These are phyloP conservation scores for Euclidium syriacum DNA, from an alignment of 345 rosid species.

Conservation along the genomic window DNA sequence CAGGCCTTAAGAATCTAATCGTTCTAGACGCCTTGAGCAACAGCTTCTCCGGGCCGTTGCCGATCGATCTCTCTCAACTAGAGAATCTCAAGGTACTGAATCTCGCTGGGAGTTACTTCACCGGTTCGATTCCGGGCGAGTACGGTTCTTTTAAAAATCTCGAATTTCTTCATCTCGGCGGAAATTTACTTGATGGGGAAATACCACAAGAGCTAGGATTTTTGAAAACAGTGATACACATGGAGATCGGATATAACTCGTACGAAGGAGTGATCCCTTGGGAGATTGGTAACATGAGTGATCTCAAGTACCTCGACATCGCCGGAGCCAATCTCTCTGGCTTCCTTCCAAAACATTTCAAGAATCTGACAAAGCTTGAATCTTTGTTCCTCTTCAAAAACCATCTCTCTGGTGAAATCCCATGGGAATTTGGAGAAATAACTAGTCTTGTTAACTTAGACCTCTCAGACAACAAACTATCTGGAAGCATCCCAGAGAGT, in stretches of 20 bases:
- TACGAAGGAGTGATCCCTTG: slow-evolving; percentile 73
- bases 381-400: slow-evolving; percentile 84
- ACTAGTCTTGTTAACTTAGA: slow-evolving; percentile 62
- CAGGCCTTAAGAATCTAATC: slow-evolving; percentile 41
- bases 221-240: slow-evolving; percentile 59
- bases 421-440: slow-evolving; percentile 61
- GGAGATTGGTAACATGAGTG: slow-evolving; percentile 72
- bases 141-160: slow-evolving; percentile 69
- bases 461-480: slow-evolving; percentile 72
- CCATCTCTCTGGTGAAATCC: slow-evolving; percentile 58
- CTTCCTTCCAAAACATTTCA: slow-evolving; percentile 56
- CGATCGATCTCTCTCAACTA: slow-evolving; percentile 47
- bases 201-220: slow-evolving; percentile 72
- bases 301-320: slow-evolving; percentile 77
- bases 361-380: slow-evolving; percentile 75
- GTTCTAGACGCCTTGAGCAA: slow-evolving; percentile 80
- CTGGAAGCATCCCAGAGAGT: slow-evolving; percentile 77
- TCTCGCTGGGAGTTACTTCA: slow-evolving; percentile 91
- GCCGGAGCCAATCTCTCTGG: slow-evolving; percentile 86
- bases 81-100: slow-evolving; percentile 62
- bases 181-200: slow-evolving; percentile 56
- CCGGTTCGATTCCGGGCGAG: slow-evolving; percentile 65
- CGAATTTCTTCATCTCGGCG: slow-evolving; percentile 77
- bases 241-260: slow-evolving; percentile 94
- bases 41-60: slow-evolving; percentile 82